Conservation (phyloP, 306 rosid species). For the Malus sylvestris region DNA sequence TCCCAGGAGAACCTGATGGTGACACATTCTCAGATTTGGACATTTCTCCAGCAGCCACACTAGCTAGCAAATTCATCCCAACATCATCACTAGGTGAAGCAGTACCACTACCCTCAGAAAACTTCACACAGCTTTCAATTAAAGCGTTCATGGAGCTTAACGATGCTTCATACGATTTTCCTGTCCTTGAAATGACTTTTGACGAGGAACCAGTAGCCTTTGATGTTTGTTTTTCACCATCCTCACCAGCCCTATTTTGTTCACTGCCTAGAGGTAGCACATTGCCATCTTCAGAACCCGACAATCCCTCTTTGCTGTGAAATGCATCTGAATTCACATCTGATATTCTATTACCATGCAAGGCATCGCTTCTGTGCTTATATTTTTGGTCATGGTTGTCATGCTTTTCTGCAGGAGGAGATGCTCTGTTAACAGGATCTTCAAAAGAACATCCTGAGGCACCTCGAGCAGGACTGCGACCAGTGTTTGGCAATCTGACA, state of each 20-base stretch:
- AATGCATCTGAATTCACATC: constrained; percentile 41
- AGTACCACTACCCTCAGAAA: constrained; percentile 46
- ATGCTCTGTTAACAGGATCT: constrained; percentile 46
- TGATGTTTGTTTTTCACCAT: constrained; percentile 32
- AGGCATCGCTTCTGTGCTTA: constrained; percentile 38
- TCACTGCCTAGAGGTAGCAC: constrained; percentile 37
- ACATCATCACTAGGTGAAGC: constrained; percentile 53
- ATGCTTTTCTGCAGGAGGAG: constrained; percentile 59
- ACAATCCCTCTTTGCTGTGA: constrained; percentile 47
- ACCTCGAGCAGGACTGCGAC: constrained; percentile 52
- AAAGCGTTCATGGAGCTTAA: constrained; percentile 70
- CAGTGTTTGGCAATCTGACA: constrained; percentile 61
- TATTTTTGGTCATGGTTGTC: constrained; percentile 45
- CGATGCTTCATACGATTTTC: constrained; percentile 58
- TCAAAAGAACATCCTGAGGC: constrained; percentile 49
- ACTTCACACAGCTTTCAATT: constrained; percentile 71
- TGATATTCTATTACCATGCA: constrained; percentile 32
- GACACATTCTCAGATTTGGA: constrained; percentile 47
- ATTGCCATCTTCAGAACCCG: constrained; percentile 54
- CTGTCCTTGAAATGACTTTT: constrained; percentile 35
- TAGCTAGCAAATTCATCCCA: constrained; percentile 91
- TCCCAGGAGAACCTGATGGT: constrained; percentile 53
- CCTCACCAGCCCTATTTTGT: constrained; percentile 32
- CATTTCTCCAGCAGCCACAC: constrained; percentile 84
- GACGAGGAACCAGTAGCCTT: constrained; percentile 44